phyloP scores from a whole-genome alignment of 2,329 filamentous ascomycete species.

The Microcera coccophila region DNA sequence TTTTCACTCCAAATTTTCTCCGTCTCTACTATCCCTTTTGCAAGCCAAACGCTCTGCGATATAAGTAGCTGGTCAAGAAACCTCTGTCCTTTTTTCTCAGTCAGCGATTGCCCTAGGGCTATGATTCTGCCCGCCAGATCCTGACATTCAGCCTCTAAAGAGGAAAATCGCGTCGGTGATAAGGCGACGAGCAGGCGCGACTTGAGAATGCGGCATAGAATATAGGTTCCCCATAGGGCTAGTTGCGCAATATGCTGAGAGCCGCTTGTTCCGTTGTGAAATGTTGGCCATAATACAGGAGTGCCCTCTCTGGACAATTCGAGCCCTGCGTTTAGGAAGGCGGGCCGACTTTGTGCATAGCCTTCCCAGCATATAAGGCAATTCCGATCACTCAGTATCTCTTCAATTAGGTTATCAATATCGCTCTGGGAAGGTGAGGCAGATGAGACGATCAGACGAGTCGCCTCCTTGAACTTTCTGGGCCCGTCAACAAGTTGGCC shows the following conservation, averaged over 20 bases:
- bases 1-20: constrained; percentile 2
- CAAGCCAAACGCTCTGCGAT: constrained; percentile 10
- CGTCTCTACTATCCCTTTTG: constrained; percentile 5
- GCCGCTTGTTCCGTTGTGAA: not conserved
- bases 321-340: not conserved
- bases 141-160: constrained; percentile 7
- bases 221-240: constrained; percentile 7
- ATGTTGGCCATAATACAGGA: constrained; percentile 2
- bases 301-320: constrained; percentile 3
- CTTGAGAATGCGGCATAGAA: constrained; percentile 10
- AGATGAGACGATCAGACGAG: constrained; percentile 1
- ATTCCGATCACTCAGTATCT: not conserved
- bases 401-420: not conserved
- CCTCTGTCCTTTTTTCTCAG: not conserved
- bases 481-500: constrained; percentile 6
- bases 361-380: constrained; percentile 4
- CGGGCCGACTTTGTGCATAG: not conserved
- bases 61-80: constrained; percentile 4
- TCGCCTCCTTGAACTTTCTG: constrained; percentile 4
- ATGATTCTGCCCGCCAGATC: constrained; percentile 4
- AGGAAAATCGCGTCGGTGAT: constrained; percentile 1
- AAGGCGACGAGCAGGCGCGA: constrained; percentile 5
- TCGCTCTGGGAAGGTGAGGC: constrained; percentile 1
- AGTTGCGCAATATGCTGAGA: constrained; percentile 1
- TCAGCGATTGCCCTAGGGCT: not conserved